Base-by-base conservation (phyloP, 306 rosid species). In the Urtica urens region DNA sequence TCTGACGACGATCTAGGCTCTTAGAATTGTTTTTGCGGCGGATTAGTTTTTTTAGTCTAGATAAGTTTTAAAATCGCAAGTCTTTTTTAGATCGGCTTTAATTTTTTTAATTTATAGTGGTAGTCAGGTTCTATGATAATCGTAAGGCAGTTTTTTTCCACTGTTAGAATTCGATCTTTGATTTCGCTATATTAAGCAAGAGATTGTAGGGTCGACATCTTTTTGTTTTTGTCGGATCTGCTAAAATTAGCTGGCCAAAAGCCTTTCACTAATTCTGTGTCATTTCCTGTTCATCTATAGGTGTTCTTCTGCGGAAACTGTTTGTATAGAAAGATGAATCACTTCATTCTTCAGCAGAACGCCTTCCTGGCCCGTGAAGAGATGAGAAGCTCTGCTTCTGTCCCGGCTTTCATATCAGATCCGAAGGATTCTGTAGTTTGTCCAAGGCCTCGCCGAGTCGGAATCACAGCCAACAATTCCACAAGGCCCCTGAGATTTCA, bases 381-480 rank as follows among this genome's bases (percentile, higher is more conserved):
- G 70, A 63, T 67, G 66, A 61, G 63, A 56, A 59, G 76, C 38
- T 66, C 72, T 33, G 51, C 72, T 46, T n/a, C n/a, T n/a, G n/a
- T n/a, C n/a, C n/a, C n/a, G n/a, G 67, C 70, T 50, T 60, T 53
- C 22, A 24, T 57, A 26, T 39, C 57, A 47, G 83, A 82, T 65
- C 78, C 58, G 63, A 74, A 64, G 70, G 83, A 78, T 34, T 55
- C 86, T 38, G 65, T 79, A 59, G 68, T 79, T 58, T 86, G 90
- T 61, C 96, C 96, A 12, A 78, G 79, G 71, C 94, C 96, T 25
- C 70, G 90, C 16, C 78, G 94, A 23, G 78, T 86, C 2, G 94
- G 86, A 26, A 65, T 72, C 57, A 59, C 77, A 52, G 54, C 79
- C 14, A 77, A 63, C 53, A 33, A 52, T 67, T 64, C 65, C 19